Percentiles rank a stretch among this genome's conserved stretches.
Conservation (phyloP, 805 yeast genomes). For the Barnettozyma siamensis region DNA sequence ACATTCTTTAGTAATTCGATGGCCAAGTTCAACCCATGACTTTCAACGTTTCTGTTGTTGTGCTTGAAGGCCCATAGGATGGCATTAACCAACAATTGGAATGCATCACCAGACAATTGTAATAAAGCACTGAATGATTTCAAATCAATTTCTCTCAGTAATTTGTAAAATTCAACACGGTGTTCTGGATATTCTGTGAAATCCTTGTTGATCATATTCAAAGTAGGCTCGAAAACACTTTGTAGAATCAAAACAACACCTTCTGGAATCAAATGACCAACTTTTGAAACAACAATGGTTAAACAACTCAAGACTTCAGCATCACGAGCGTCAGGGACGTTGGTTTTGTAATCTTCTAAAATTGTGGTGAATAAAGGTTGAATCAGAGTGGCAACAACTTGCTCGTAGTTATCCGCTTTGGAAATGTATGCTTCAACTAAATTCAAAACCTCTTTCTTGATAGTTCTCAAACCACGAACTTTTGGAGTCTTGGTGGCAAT, state of each 20-base stretch:
- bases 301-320: conserved; percentile 96
- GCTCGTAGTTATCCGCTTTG: conserved; percentile 77
- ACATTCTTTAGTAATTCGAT: conserved; percentile 81
- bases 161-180: conserved; percentile 90
- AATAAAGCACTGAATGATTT: conserved; percentile 82
- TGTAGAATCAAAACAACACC: conserved; percentile 84
- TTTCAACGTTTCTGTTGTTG: conserved; percentile 94
- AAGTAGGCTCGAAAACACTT: conserved; percentile 88
- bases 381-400: conserved; percentile 74
- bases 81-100: conserved; percentile 86
- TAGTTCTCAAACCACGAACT: conserved; percentile 92
- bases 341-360: conserved; percentile 79
- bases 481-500: conserved; percentile 93
- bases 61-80: conserved; percentile 98
- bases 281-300: conserved; percentile 82
- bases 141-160: conserved; percentile 79
- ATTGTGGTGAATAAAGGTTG: conserved; percentile 81
- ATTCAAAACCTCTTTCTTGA: conserved; percentile 88
- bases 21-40: conserved; percentile 79
- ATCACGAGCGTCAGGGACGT: conserved; percentile 95
- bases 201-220: conserved; percentile 92
- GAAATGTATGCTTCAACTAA: conserved; percentile 84
- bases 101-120: conserved; percentile 86
- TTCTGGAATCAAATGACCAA: conserved; percentile 82
- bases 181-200: conserved; percentile 97